Evolutionary conservation across 1,284 basidiomycete species (phyloP).

Genomic region (Tilletia setariae): DNA sequence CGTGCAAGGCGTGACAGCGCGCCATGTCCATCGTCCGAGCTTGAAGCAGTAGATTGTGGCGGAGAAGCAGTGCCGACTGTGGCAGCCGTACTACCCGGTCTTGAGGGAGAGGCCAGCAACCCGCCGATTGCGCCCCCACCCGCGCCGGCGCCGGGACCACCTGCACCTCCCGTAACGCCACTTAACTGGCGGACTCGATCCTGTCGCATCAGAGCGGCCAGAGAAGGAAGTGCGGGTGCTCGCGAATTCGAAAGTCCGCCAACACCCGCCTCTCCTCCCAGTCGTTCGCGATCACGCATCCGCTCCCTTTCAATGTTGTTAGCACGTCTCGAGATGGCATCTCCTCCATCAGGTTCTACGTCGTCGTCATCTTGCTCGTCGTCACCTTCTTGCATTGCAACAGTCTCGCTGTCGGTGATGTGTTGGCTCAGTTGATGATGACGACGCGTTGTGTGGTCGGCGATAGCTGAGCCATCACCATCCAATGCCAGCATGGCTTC

Average conservation of each 20-base stretch:
- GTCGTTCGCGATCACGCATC: conserved; percentile 43
- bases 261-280: conserved; percentile 45
- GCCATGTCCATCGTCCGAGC: conserved; percentile 8
- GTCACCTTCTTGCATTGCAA: too few species aligned
- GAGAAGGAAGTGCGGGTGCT: conserved; percentile 28
- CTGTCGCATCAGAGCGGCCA: conserved; percentile 22
- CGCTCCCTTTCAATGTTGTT: conserved; percentile 45
- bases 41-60: conserved; percentile 21
- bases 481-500: neutral
- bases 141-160: neutral
- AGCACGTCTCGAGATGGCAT: conserved; percentile 33
- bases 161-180: conserved; percentile 24
- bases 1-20: neutral
- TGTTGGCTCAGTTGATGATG: conserved; percentile 23
- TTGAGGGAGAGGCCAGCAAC: conserved; percentile 4
- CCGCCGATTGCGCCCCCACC: neutral
- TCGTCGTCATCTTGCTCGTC: neutral
- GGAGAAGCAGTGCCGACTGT: conserved; percentile 39
- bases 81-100: conserved; percentile 44
- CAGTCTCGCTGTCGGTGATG: conserved; percentile 8
- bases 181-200: conserved; percentile 1
- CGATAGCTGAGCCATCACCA: neutral
- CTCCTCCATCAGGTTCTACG: conserved; percentile 25
- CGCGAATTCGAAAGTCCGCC: conserved; percentile 29
- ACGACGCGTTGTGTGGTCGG: conserved; percentile 6